Percentiles rank a stretch among this genome's conserved stretches.
These are phyloP conservation scores for Lumnitzera littorea DNA, from an alignment of 345 rosid genomes.

Conservation along the genomic window DNA sequence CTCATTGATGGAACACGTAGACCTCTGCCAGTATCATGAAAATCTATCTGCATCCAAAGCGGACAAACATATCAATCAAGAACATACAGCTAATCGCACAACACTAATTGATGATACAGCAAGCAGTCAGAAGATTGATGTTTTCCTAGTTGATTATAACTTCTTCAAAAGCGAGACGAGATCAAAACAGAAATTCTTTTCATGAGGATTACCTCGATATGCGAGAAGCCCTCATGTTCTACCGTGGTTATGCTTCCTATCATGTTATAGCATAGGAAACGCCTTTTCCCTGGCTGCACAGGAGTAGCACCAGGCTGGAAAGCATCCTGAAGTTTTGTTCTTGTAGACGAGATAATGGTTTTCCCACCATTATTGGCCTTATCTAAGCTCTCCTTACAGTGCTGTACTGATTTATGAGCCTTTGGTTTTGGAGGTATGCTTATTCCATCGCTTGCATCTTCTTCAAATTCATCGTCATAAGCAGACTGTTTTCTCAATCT, in stretches of 20 bases:
- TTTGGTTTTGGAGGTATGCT: constrained; percentile 31
- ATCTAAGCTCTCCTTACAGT: constrained; percentile 30
- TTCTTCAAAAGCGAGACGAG: neutral
- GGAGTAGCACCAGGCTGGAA: constrained; percentile 96
- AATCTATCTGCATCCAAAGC: constrained; percentile 59
- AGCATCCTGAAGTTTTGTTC: constrained; percentile 74
- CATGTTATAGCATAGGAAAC: constrained; percentile 90
- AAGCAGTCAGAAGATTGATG: too few species aligned
- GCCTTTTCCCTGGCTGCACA: constrained; percentile 58
- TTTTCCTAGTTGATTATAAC: too few species aligned
- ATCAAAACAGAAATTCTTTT: neutral
- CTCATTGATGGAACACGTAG: constrained; percentile 93
- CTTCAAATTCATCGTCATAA: constrained; percentile 37
- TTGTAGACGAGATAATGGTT: constrained; percentile 22
- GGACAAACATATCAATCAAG: neutral
- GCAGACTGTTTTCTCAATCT: constrained; percentile 49
- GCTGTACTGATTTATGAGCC: constrained; percentile 27
- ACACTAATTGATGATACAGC: too few species aligned
- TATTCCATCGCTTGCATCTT: constrained; percentile 35
- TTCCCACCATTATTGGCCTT: constrained; percentile 31
- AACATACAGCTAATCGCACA: too few species aligned
- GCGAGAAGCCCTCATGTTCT: constrained; percentile 85
- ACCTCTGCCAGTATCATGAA: constrained; percentile 94
- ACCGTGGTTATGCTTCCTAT: constrained; percentile 82
- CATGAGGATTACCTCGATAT: constrained; percentile 63